Evolutionary conservation across 495 filamentous ascomycete genomes (phyloP).

Genomic region (Achaetomiella virescens): DNA sequence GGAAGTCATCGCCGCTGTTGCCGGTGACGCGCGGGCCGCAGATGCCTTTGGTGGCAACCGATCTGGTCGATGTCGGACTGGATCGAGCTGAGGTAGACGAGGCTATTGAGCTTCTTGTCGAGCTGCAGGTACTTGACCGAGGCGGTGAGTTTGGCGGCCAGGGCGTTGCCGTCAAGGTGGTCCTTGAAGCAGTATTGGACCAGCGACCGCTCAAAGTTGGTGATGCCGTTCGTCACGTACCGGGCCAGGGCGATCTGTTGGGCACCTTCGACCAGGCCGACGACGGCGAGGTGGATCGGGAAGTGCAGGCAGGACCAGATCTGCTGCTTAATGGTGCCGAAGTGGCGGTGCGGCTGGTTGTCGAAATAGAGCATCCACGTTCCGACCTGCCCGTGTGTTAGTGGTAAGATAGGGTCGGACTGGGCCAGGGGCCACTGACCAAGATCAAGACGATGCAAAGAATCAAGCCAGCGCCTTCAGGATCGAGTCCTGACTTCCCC

Average conservation of each 20-base stretch:
- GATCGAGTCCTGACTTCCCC: slow-evolving; percentile 5
- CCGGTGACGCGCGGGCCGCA: slow-evolving; percentile 9
- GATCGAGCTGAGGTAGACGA: slow-evolving; percentile 13
- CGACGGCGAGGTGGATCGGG: slow-evolving; percentile 57
- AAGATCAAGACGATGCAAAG: slow-evolving; percentile 30
- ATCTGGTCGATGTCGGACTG: background rate
- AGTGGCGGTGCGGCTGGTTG: slow-evolving; percentile 41
- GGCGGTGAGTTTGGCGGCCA: slow-evolving; percentile 3
- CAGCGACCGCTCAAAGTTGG: slow-evolving; percentile 12
- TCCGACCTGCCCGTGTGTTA: background rate
- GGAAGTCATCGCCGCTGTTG: background rate
- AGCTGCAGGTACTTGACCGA: slow-evolving; percentile 14
- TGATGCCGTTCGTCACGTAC: slow-evolving; percentile 10
- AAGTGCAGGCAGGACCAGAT: slow-evolving; percentile 62
- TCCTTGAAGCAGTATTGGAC: slow-evolving; percentile 16
- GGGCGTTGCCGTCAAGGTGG: slow-evolving; percentile 26
- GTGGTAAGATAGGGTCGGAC: background rate
- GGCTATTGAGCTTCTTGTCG: slow-evolving; percentile 20
- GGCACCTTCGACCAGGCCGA: slow-evolving; percentile 55
- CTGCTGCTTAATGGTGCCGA: slow-evolving; percentile 52
- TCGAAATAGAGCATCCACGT: slow-evolving; percentile 65
- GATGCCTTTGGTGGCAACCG: slow-evolving; percentile 14
- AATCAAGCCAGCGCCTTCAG: slow-evolving; percentile 21
- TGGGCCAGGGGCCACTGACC: slow-evolving; percentile 4
- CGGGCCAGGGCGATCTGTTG: slow-evolving; percentile 33